Evolutionary conservation across 495 filamentous ascomycete species (phyloP).

Genomic region (Parathielavia hyrcaniae): DNA sequence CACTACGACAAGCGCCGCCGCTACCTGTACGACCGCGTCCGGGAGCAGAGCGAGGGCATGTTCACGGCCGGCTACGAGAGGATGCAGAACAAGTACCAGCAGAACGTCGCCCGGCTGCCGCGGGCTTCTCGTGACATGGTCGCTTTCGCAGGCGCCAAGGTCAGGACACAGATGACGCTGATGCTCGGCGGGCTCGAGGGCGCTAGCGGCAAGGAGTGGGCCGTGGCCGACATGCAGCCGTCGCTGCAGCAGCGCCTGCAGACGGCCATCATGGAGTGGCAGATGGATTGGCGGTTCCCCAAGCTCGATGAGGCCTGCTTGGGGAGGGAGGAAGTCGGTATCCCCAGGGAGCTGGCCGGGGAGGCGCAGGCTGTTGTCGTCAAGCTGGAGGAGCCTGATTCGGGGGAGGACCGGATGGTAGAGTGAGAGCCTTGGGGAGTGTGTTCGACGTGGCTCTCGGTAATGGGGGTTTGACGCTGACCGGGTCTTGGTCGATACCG

Average conservation of each 20-base stretch:
- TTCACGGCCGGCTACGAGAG: not conserved
- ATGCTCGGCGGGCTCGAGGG: not conserved
- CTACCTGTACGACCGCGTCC: not conserved
- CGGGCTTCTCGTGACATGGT: not conserved
- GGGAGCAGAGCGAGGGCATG: not conserved
- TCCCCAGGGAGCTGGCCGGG: not conserved
- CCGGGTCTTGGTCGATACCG: too few relatives aligned
- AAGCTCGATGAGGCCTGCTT: not conserved
- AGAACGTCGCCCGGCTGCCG: constrained; percentile 31
- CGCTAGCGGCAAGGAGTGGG: not conserved
- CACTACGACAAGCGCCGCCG: not conserved
- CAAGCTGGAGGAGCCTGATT: not conserved
- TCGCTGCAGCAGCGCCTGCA: not conserved
- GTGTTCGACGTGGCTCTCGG: too few relatives aligned
- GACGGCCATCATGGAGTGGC: not conserved
- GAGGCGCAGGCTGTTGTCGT: not conserved
- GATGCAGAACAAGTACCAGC: not conserved
- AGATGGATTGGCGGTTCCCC: not conserved
- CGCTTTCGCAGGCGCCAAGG: not conserved
- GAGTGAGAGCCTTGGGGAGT: too few relatives aligned
- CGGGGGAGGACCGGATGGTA: too few relatives aligned
- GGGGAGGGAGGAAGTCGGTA: not conserved
- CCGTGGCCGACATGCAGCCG: not conserved
- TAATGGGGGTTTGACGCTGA: too few relatives aligned
- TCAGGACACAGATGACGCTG: not conserved